phyloP scores from a whole-genome alignment of 495 filamentous ascomycete genomes.

The Penicillium mononematosum region DNA sequence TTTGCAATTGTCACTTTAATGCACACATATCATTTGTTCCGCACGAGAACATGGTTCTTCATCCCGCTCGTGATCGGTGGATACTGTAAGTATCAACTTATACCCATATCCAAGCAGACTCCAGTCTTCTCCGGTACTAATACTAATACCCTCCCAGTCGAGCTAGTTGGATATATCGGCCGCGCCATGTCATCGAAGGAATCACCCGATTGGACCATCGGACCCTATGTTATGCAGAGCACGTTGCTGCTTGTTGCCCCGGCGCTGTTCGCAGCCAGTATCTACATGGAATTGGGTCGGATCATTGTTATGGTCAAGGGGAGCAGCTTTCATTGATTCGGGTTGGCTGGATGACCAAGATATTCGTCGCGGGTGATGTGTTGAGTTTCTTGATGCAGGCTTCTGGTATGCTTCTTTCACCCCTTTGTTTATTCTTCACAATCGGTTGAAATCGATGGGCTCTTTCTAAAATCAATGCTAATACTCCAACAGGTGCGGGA shows the following conservation, averaged over 20 bases:
- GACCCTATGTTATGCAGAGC: slow-evolving; percentile 49
- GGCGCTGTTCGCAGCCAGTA: slow-evolving; percentile 52
- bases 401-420: slow-evolving; percentile 1
- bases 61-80: slow-evolving; percentile 53
- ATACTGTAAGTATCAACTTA: slow-evolving; percentile 40
- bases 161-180: slow-evolving; percentile 40
- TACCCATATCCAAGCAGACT: not conserved
- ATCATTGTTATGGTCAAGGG: slow-evolving; percentile 43
- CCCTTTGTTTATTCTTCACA: not conserved
- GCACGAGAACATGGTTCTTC: slow-evolving; percentile 50
- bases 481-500: slow-evolving; percentile 21
- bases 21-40: slow-evolving; percentile 43
- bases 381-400: slow-evolving; percentile 43
- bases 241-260: slow-evolving; percentile 49
- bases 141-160: slow-evolving; percentile 21
- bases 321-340: slow-evolving; percentile 39
- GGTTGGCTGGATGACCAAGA: slow-evolving; percentile 47
- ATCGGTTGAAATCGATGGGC: too few species aligned
- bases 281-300: slow-evolving; percentile 57
- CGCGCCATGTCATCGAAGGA: slow-evolving; percentile 33
- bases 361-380: slow-evolving; percentile 38
- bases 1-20: slow-evolving; percentile 39
- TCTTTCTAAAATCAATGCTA: not conserved
- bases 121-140: not conserved
- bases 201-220: slow-evolving; percentile 25